Evolutionary conservation across 75 land plant genomes (phyloP).

Genomic region (Isoetes taiwanensis): DNA sequence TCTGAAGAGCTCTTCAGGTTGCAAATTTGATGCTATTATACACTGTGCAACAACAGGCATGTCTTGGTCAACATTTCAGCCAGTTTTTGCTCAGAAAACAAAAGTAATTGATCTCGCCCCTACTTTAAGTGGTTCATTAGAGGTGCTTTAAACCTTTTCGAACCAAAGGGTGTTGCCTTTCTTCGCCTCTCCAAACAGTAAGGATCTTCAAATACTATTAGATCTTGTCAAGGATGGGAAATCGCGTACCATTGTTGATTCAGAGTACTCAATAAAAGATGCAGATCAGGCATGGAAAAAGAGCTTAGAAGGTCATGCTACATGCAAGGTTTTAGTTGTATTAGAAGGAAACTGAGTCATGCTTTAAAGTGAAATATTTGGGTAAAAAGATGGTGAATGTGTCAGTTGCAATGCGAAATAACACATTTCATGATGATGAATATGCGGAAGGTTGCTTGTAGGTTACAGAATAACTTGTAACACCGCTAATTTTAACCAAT

Average conservation of each 20-base stretch:
- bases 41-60: not conserved
- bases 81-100: not conserved
- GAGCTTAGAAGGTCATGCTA: conserved; percentile 1
- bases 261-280: not conserved
- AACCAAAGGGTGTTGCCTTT: not conserved
- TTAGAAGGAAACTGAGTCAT: too few relatives aligned
- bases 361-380: too few relatives aligned
- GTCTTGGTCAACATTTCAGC: not conserved
- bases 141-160: not conserved
- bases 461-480: too few relatives aligned
- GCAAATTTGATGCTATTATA: not conserved
- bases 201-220: not conserved
- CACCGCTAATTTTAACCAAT: too few relatives aligned
- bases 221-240: not conserved
- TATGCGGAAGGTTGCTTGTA: too few relatives aligned
- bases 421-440: too few relatives aligned
- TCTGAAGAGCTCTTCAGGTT: not conserved
- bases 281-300: not conserved
- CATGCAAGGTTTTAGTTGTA: not conserved
- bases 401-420: too few relatives aligned
- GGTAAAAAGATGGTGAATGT: too few relatives aligned
- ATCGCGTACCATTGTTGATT: not conserved
- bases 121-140: not conserved
- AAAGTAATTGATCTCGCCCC: conserved; percentile 5
- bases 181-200: not conserved